Evolutionary conservation across 2,329 filamentous ascomycete genomes (phyloP).

Genomic region (Sclerotinia borealis): DNA sequence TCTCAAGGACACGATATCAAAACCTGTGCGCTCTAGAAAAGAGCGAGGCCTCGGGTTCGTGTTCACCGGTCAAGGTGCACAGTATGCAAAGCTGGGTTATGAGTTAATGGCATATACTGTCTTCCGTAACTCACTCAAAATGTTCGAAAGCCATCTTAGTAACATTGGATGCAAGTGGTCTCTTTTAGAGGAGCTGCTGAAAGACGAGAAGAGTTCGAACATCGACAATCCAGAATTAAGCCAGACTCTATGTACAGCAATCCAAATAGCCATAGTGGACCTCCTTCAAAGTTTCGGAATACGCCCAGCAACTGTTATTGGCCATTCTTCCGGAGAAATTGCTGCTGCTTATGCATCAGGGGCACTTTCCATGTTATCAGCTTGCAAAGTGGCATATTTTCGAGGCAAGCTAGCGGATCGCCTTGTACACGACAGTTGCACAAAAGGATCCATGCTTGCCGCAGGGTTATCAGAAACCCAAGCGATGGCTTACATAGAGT

Average conservation of each 20-base stretch:
- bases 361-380: neutral
- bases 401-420: neutral
- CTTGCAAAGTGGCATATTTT: neutral
- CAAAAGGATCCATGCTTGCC: neutral
- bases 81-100: conserved; percentile 24
- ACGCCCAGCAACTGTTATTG: conserved; percentile 19
- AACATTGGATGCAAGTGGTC: neutral
- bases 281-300: conserved; percentile 31
- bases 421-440: too few relatives aligned
- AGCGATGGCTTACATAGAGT: neutral
- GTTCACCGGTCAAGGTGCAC: conserved; percentile 30
- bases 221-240: conserved; percentile 19
- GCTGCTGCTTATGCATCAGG: conserved; percentile 33
- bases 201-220: neutral
- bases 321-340: conserved; percentile 30
- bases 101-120: conserved; percentile 9
- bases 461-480: neutral
- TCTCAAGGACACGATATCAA: neutral
- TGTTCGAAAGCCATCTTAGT: neutral
- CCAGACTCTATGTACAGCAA: conserved; percentile 39
- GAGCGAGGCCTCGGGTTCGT: conserved; percentile 15
- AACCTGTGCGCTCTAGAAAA: neutral
- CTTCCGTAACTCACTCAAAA: conserved; percentile 5
- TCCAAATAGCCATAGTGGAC: conserved; percentile 41
- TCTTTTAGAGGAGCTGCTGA: neutral